A percentile compares a stretch with the other conserved stretches of the same genome.
These are phyloP conservation scores for Penicillium sp. DNA, from an alignment of 2,329 filamentous ascomycete species.

Conservation along the genomic window DNA sequence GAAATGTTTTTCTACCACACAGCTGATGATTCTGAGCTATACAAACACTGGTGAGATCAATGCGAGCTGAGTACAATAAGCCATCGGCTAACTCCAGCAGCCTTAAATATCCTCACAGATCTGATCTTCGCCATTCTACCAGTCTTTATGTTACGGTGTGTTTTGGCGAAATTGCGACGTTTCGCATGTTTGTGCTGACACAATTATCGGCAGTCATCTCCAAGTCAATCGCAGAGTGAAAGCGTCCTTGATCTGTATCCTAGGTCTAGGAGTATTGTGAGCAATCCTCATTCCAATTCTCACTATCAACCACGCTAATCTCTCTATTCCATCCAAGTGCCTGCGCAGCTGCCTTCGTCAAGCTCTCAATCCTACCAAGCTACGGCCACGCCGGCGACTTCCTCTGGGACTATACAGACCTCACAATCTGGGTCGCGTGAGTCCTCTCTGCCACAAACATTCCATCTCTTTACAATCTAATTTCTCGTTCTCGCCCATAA, in stretches of 20 bases:
- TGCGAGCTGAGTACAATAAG: too few relatives aligned
- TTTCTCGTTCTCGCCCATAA: not conserved
- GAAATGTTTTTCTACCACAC: slow-evolving; percentile 45
- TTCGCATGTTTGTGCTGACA: not conserved
- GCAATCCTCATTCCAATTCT: not conserved
- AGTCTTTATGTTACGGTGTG: slow-evolving; percentile 39
- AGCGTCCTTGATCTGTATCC: slow-evolving; percentile 37
- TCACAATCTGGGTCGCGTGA: slow-evolving; percentile 50
- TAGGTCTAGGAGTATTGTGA: slow-evolving; percentile 47
- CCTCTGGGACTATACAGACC: slow-evolving; percentile 48
- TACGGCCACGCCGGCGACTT: slow-evolving; percentile 45
- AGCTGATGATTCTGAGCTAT: slow-evolving; percentile 46
- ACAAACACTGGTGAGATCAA: slow-evolving; percentile 35
- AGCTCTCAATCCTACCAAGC: slow-evolving; percentile 40
- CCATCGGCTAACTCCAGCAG: slow-evolving; percentile 8
- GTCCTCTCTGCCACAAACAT: not conserved
- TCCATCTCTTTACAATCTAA: not conserved
- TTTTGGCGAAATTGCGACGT: not conserved
- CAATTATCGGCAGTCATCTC: slow-evolving; percentile 24
- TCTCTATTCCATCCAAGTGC: slow-evolving; percentile 24
- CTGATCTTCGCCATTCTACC: slow-evolving; percentile 44
- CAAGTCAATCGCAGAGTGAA: slow-evolving; percentile 42
- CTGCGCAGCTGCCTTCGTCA: slow-evolving; percentile 45
- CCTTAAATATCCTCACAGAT: slow-evolving; percentile 43
- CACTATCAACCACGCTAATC: not conserved